Evolutionary conservation across 2,329 filamentous ascomycete species (phyloP), one percentile per base, ranked within the genome.

Genomic region (Calonectria leucothoes): DNA sequence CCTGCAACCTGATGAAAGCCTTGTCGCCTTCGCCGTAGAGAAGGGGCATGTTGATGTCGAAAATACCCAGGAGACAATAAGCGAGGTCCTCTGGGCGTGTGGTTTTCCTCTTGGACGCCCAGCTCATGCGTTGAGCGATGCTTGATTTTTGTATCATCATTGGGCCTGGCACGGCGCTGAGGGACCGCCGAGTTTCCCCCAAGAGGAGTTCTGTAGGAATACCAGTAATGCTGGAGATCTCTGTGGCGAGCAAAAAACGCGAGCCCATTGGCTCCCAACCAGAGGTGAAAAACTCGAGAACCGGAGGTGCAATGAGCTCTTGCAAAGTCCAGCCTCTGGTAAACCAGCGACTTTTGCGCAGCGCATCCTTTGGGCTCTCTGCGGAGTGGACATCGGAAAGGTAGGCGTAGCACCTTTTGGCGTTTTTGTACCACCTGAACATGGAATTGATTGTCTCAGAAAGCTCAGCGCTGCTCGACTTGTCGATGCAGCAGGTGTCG

Each of bases 401-500:
- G 12, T 51, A 27, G 11, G 14, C 49, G 8, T 25, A 51, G 49
- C 23, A 27, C 12, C 29, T 51, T 8, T 25, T 15, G 25, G 49
- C 49, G 25, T 51, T 51, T 29, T 51, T 51, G 25, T 51, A 51
- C 49, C 25, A 51, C 5, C 12, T 6, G 17, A 45, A 45, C 66
- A 68, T 68, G 14, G 49, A 66, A 15, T 66, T 66, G 39, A 65
- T 31, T 17, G 77, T 74, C 37, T 79, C 78, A 8, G 77, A 76
- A 20, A 80, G 49, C 42, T 80, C 79, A 20, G 72, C 72, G 20
- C 72, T 70, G 4, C 52, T 74, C 1, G 71, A 74, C 14, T 77
- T 75, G 69, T 80, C 77, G 70, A 81, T 76, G 59, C 77, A 80
- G 59, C 74, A 76, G 1, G 55, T 63, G 17, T 69, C 67, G 23